Evolutionary conservation across 768 basidiomycete genomes (phyloP).

Genomic region (Lactarius trivialis): DNA sequence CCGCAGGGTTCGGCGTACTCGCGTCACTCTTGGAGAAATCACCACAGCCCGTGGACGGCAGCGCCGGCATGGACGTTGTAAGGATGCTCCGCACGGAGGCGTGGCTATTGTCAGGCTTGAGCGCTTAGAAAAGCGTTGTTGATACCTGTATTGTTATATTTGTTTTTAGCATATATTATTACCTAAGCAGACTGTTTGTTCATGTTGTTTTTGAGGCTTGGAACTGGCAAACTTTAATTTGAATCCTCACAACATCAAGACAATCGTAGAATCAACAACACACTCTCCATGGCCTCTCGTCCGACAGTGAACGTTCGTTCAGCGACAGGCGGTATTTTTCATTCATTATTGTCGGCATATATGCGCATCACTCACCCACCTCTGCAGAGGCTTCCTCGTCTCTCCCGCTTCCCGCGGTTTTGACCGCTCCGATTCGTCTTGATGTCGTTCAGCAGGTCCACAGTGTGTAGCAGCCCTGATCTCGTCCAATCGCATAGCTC

Average conservation of each 20-base stretch:
- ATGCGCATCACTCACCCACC: constrained; percentile 5
- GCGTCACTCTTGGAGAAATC: constrained; percentile 10
- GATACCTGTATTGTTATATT: background rate
- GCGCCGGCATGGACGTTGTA: constrained; percentile 6
- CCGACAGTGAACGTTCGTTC: constrained; percentile 85
- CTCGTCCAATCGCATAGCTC: background rate
- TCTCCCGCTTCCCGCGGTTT: constrained; percentile 88
- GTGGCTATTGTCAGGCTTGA: constrained; percentile 14
- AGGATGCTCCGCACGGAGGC: constrained; percentile 18
- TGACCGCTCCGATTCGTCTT: constrained; percentile 96
- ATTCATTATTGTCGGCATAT: background rate
- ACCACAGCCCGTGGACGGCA: background rate
- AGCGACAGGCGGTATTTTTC: constrained; percentile 59
- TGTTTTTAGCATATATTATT: background rate
- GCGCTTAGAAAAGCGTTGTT: background rate
- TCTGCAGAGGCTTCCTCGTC: constrained; percentile 73
- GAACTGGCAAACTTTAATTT: constrained; percentile 24
- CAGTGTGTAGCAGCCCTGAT: constrained; percentile 62
- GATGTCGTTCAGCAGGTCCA: constrained; percentile 98
- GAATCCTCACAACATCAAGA: background rate
- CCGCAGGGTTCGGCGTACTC: constrained; percentile 9
- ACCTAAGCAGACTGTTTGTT: background rate
- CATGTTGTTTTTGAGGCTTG: constrained; percentile 17
- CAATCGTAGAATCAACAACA: background rate
- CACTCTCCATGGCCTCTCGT: constrained; percentile 71